These are phyloP conservation scores for Boletus sp. DNA, from an alignment of 1,284 basidiomycete genomes.

Conservation along the genomic window DNA sequence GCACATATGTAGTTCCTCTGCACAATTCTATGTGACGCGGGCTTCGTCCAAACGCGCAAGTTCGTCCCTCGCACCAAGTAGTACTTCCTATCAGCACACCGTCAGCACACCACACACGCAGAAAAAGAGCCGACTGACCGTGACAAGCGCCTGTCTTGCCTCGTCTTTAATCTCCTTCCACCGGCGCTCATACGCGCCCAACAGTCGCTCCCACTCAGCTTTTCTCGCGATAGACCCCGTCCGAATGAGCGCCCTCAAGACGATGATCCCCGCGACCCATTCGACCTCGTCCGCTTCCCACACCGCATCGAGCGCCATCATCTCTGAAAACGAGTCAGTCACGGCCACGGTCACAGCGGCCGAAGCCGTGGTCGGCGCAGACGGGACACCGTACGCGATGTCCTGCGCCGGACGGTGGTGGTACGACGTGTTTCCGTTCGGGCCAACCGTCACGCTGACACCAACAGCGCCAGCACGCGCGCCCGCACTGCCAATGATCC, in stretches of 20 bases:
- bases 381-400: constrained; percentile 20
- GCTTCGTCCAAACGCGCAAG: constrained; percentile 45
- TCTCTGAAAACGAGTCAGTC: constrained; percentile 49
- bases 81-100: constrained; percentile 43
- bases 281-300: constrained; percentile 66
- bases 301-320: constrained; percentile 58
- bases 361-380: not conserved
- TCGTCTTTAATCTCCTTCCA: constrained; percentile 71
- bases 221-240: constrained; percentile 47
- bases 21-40: constrained; percentile 17
- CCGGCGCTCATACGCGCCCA: constrained; percentile 56
- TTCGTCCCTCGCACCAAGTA: constrained; percentile 51
- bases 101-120: not conserved
- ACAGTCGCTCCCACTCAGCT: constrained; percentile 53
- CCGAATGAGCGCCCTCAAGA: constrained; percentile 56
- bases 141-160: constrained; percentile 57
- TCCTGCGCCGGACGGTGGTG: constrained; percentile 23
- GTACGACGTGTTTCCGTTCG: constrained; percentile 18
- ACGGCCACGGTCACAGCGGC: not conserved
- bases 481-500: constrained; percentile 35
- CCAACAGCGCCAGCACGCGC: not conserved
- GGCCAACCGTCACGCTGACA: constrained; percentile 4
- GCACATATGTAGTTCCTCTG: not conserved
- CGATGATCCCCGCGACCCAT: constrained; percentile 62
- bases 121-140: constrained; percentile 40